Conservation (phyloP, 2,329 filamentous ascomycete species). For the Ascochyta clinopodiicola region DNA sequence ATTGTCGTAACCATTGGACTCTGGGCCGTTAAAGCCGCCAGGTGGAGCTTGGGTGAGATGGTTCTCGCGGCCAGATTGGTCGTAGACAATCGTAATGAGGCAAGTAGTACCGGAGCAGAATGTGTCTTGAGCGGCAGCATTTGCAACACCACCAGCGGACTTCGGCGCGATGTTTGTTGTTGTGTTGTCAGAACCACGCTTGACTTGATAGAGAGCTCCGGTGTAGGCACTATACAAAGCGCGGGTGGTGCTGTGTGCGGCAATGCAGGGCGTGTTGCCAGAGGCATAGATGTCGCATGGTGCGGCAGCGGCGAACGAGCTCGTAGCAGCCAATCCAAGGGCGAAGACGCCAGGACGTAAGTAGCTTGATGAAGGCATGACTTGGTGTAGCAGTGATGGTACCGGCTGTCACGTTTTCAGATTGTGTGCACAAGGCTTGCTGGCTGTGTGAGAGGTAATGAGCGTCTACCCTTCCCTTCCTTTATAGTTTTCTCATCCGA, state of each 20-base stretch:
- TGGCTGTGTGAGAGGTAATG: not conserved
- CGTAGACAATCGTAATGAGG: constrained; percentile 69
- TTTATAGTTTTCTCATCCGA: not conserved
- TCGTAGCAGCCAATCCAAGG: constrained; percentile 46
- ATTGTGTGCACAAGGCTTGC: not conserved
- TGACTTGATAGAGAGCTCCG: constrained; percentile 66
- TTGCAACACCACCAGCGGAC: constrained; percentile 66
- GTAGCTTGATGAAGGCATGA: constrained; percentile 15
- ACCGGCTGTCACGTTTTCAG: not conserved
- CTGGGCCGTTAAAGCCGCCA: constrained; percentile 64
- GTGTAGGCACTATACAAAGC: constrained; percentile 63
- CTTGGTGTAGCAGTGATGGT: not conserved
- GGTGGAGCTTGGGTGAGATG: constrained; percentile 68
- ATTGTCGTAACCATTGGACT: constrained; percentile 64
- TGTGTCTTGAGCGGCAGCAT: constrained; percentile 65
- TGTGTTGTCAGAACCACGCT: constrained; percentile 60
- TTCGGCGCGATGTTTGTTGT: constrained; percentile 59
- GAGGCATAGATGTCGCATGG: constrained; percentile 68
- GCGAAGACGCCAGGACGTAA: constrained; percentile 24
- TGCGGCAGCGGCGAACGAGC: constrained; percentile 57
- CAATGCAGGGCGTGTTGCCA: constrained; percentile 67
- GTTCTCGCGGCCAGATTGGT: constrained; percentile 68
- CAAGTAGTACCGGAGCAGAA: constrained; percentile 69
- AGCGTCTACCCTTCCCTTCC: not conserved
- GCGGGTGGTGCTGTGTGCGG: constrained; percentile 70